Evolutionary conservation across 345 rosid species (phyloP), one percentile per base, ranked within the genome.

Genomic region (Leavenworthia alabamica): DNA sequence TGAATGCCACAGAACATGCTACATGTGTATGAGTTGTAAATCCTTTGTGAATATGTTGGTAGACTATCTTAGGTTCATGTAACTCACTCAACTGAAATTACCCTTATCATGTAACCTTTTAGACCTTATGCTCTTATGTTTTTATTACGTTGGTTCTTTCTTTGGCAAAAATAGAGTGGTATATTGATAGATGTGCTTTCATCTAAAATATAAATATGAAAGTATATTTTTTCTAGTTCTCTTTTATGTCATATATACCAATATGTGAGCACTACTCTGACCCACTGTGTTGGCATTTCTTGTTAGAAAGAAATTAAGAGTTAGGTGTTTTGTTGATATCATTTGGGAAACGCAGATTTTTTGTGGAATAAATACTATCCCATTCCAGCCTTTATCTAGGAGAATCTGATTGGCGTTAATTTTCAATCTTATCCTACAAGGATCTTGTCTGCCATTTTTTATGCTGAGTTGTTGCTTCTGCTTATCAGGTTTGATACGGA

Each of bases 401-500:
- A 58, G 19, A 60, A 5, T 46, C 23, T n/a, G 13, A 33, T 16
- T 19, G 33, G 36, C 43, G 14, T 49, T 51, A 12, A 27, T 27
- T 33, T 60, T 15, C 15, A 9, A 5, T 13, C 8, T 12, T 56
- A 0, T 11, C n/a, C 3, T 23, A 9, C 35, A 44, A 50, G n/a
- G n/a, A n/a, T n/a, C n/a, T n/a, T 8, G 27, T 52, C n/a, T 62
- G 16, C 51, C 20, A 36, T n/a, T 60, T 63, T 14, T 24, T 32
- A 33, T 50, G 28, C 64, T 80, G 59, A 68, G 44, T 7, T 58
- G 43, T 50, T 80, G 55, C 56, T 35, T 64, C 49, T 62, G 69
- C 56, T 74, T 64, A 76, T 72, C 87, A 93, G 99, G 82, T 93
- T 87, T 80, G 99, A 93, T 62, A 83, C 81, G 78, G 97, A 83